Evolutionary conservation across 441 rosid species (phyloP).

Genomic region (Populus tomentosa): DNA sequence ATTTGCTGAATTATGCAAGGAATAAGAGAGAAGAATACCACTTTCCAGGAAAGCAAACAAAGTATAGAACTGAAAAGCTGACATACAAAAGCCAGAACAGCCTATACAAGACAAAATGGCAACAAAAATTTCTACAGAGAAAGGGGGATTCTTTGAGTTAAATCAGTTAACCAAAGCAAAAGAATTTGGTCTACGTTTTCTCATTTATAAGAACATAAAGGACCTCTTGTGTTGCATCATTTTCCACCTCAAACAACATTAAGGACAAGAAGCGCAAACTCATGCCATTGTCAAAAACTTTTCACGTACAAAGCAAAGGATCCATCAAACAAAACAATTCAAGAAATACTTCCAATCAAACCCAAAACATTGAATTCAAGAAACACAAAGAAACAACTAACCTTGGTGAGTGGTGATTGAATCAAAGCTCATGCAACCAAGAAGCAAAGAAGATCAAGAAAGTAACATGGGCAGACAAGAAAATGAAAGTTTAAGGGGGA

Average conservation of each 20-base stretch:
- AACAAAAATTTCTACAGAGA: not conserved
- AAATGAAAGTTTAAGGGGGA: not conserved
- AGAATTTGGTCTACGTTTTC: not conserved
- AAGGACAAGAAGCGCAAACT: not conserved
- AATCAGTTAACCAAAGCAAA: not conserved
- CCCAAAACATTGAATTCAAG: constrained; percentile 13
- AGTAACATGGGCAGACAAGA: not conserved
- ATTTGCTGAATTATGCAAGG: not conserved
- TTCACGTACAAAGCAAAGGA: not conserved
- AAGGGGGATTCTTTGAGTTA: not conserved
- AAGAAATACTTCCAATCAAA: not conserved
- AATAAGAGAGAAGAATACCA: not conserved
- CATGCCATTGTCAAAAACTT: not conserved
- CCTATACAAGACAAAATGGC: not conserved
- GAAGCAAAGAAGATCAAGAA: constrained; percentile 21
- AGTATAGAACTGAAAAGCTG: not conserved
- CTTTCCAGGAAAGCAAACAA: not conserved
- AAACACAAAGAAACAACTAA: constrained; percentile 19
- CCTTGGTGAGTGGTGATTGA: constrained; percentile 26
- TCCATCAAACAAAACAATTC: not conserved
- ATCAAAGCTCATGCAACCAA: constrained; percentile 23
- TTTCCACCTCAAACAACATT: not conserved
- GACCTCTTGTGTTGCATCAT: not conserved
- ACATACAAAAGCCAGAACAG: not conserved
- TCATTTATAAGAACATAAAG: not conserved